Evolutionary conservation across 768 basidiomycete species (phyloP), one percentile per base, ranked within the genome.

Genomic region (Lactarius evosmus): DNA sequence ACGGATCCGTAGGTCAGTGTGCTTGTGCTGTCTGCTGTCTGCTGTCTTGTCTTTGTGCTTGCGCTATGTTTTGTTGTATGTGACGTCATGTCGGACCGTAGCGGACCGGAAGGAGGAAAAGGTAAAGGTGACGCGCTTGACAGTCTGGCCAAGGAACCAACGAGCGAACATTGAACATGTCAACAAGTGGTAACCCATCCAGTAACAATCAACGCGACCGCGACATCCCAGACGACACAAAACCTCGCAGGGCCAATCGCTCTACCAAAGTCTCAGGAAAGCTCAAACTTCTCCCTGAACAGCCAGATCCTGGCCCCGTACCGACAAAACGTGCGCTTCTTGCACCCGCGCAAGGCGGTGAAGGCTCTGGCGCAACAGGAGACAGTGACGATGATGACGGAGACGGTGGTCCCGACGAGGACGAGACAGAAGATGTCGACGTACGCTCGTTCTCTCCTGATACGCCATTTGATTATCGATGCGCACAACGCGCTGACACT

Each of bases 251-350:
- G 0, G 88, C 89, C 16, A 90, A 91, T 69, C 80, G 90, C 67
- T 86, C 88, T 22, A 91, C 90, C 0, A 92, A 92, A 72, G 83
- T 88, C 9, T 86, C 87, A 14, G 90, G 91, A 50, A 94, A 94
- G 73, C 84, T 94, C 67, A 93, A 94, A 72, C 90, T 94, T 17
- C 80, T 94, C 33, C 92, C 92, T 54, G 92, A 94, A 71, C 87
- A 93, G 70, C 90, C 88, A 7, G 87, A 90, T 36, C 77, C 79
- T 16, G 67, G 68, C 4, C 62, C 74, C 17, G 66, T 69, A 27
- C 68, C 68, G 1, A 62, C 66, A 32, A 69, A 67, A 56, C 66
- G 66, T 53, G 66, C 64, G 7, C 68, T 69, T 33, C 66, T 69
- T 8, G 62, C 55, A 6, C 68, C 68, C 17, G 71, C 70, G 34